A percentile compares a stretch with the other conserved stretches of the same genome.
These are phyloP conservation scores for Mucor irregularis DNA, from an alignment of 371 early-diverging fungal species.

Conservation along the genomic window DNA sequence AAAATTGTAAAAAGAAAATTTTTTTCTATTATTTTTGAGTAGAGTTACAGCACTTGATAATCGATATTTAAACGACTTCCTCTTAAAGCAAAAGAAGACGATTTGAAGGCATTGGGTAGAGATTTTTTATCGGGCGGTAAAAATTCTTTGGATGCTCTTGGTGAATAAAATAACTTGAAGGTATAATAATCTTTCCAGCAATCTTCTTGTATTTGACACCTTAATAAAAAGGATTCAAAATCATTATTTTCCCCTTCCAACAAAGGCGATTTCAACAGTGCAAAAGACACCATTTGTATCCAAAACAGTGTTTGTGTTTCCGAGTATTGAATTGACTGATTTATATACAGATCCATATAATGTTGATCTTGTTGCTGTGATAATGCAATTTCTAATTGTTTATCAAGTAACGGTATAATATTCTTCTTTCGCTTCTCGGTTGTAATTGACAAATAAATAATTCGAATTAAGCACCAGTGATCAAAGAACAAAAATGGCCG, in stretches of 20 bases:
- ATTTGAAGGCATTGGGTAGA: slow-evolving; percentile 44
- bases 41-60: slow-evolving; percentile 37
- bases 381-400: slow-evolving; percentile 1
- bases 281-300: slow-evolving; percentile 45
- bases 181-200: slow-evolving; percentile 38
- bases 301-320: slow-evolving; percentile 44
- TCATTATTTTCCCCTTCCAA: slow-evolving; percentile 28
- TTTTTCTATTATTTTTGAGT: background rate
- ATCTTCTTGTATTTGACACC: slow-evolving; percentile 28
- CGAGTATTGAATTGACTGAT: slow-evolving; percentile 24
- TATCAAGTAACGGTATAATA: background rate
- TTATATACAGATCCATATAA: no score
- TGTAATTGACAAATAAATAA: slow-evolving; percentile 24
- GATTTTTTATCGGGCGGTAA: slow-evolving; percentile 41
- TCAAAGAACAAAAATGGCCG: slow-evolving; percentile 33
- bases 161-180: slow-evolving; percentile 31
- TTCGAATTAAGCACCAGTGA: slow-evolving; percentile 26
- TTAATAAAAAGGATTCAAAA: slow-evolving; percentile 30
- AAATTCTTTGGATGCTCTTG: slow-evolving; percentile 29
- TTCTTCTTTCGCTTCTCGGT: background rate
- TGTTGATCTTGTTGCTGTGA: background rate
- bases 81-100: slow-evolving; percentile 38
- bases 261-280: slow-evolving; percentile 32
- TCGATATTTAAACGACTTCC: slow-evolving; percentile 40
- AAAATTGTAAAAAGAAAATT: no score